These are phyloP conservation scores for Cordia subcordata DNA, from an alignment of 257 asterid species.

Conservation along the genomic window DNA sequence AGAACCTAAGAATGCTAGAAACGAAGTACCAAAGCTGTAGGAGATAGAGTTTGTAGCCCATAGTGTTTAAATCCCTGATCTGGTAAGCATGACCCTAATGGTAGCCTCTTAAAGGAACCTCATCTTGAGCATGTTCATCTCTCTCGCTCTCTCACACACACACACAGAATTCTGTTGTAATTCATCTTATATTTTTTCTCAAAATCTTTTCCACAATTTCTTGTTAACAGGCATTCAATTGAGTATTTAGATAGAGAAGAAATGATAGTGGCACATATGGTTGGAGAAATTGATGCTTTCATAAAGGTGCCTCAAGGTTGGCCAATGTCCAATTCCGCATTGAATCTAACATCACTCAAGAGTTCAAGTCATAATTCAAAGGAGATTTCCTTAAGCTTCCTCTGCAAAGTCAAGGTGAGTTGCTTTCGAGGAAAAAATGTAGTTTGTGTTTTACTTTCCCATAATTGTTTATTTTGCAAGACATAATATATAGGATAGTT, in stretches of 20 bases:
- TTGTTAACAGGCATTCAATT: slow-evolving; percentile 59
- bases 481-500: too few relatives aligned
- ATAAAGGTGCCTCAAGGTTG: slow-evolving; percentile 79
- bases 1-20: too few relatives aligned
- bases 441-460: background rate
- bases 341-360: slow-evolving; percentile 66
- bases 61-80: too few relatives aligned
- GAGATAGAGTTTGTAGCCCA: too few relatives aligned
- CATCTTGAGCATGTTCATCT: too few relatives aligned
- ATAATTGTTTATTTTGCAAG: background rate
- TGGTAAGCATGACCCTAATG: too few relatives aligned
- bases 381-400: slow-evolving; percentile 62
- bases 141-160: background rate
- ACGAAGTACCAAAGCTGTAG: too few relatives aligned
- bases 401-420: slow-evolving; percentile 77
- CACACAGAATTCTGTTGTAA: background rate
- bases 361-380: slow-evolving; percentile 53
- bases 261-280: slow-evolving; percentile 65
- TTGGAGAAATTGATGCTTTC: slow-evolving; percentile 79
- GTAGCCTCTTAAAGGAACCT: too few relatives aligned
- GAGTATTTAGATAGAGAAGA: slow-evolving; percentile 78
- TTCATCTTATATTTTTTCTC: background rate
- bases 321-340: slow-evolving; percentile 59
- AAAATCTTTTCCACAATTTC: slow-evolving; percentile 4
- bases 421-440: slow-evolving; percentile 7